phyloP scores from a whole-genome alignment of 306 rosid genomes.

The Potentilla sterilis region DNA sequence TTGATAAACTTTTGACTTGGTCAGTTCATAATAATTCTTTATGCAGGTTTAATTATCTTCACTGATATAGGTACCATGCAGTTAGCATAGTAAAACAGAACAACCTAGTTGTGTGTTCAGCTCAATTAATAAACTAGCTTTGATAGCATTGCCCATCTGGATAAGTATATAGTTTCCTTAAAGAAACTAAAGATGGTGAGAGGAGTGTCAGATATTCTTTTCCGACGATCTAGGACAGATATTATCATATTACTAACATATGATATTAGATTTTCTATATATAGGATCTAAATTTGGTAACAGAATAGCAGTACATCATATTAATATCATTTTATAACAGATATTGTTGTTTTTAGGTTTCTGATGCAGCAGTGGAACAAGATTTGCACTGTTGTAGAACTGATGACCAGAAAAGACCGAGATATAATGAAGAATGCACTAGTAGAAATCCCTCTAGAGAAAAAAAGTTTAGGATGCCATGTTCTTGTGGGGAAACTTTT shows the following conservation, averaged over 20 bases:
- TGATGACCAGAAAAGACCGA: conserved; percentile 25
- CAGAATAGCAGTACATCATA: not conserved
- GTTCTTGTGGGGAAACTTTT: conserved; percentile 22
- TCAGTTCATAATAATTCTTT: not conserved
- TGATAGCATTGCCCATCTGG: not conserved
- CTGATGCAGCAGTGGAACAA: conserved; percentile 26
- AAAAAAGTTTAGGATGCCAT: conserved; percentile 8
- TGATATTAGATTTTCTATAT: not conserved
- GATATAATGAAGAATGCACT: conserved; percentile 22
- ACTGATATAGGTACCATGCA: no score
- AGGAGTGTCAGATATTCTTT: not conserved
- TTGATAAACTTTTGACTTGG: not conserved
- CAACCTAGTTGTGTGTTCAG: not conserved
- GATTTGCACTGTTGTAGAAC: not conserved
- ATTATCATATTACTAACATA: not conserved
- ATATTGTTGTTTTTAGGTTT: conserved; percentile 37
- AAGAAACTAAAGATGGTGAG: not conserved
- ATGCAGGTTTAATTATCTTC: not conserved
- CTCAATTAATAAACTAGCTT: not conserved
- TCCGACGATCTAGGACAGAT: no score
- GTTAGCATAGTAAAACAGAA: not conserved
- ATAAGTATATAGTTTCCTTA: not conserved
- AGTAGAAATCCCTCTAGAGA: conserved; percentile 12
- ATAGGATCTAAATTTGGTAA: not conserved
- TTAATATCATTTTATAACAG: conserved; percentile 12